Base-by-base conservation (phyloP, 2,329 filamentous ascomycete species). In the Thyridium curvatum region DNA sequence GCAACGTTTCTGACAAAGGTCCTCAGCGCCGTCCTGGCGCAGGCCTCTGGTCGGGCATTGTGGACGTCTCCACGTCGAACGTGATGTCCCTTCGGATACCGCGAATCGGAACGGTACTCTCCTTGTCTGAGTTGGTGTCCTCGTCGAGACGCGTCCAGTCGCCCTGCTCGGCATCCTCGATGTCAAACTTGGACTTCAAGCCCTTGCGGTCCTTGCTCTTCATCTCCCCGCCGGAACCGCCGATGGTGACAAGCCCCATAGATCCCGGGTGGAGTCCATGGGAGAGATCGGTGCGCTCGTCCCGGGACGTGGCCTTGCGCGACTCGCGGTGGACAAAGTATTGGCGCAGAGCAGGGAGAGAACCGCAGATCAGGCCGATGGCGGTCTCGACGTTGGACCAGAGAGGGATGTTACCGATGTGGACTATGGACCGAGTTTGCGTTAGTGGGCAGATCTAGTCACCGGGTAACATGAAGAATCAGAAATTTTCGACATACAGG, bases 301-400 rank as follows among this genome's bases (percentile, higher is more conserved):
- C 8, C n/a, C n/a, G n/a, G 32, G 32, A 34, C 12, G 14, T 4
- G 14, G 32, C 8, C 16, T 15, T 34, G 32, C 15, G 7, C 12
- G n/a, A 13, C 7, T 34, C 18, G 4, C 17, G 15, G 16, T 18
- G 32, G 30, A 35, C 38, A 17, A 36, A 30, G 15, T 41, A 35
- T 8, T 37, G 37, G 30, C 41, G 41, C 9, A 45, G 37, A 12
- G 41, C 34, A 14, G 43, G 43, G 9, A 45, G 29, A 8, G 41
- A 43, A 14, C 38, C 39, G 13, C 41, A 38, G 12, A 43, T 39
- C 30, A 43, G 31, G 30, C 43, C 43, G 8, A 45, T 41, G 6
- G 39, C 39, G 16, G 45, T 44, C 34, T 52, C 50, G 36, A 51
- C 33, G 37, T 48, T 48, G 15, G 50, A 52, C 32, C 46, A 46